Base-by-base conservation (phyloP, 1,284 basidiomycete species). In the Amylostereum chailletii region DNA sequence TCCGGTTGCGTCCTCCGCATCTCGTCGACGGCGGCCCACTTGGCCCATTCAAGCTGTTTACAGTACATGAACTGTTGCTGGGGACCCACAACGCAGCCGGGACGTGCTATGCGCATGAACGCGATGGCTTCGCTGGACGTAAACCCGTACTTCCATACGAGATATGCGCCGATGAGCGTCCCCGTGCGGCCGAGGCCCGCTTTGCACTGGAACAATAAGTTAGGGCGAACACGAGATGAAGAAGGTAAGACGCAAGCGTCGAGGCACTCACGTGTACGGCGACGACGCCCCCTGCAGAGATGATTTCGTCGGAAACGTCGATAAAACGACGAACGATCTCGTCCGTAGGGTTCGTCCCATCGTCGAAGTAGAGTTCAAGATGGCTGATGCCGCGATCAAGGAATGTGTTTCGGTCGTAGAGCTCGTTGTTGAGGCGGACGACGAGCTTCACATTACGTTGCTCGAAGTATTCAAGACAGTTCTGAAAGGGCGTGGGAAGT, bases 101-200 rank as follows among this genome's bases (percentile, higher is more conserved):
- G 96, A 40, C 95, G 83, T 55, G 97, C 86, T 56, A 99, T 89
- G 27, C 96, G 86, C 96, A 99, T 99, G 68, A 94, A 98, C 0
- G 89, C 96, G 53, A 99, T 99, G 6, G 87, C 94, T 69, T 99
- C 96, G 50, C 86, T 83, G 0, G 95, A 94, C n/a, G 93, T 93
- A 64, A 99, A 99, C n/a, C 90, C 90, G 62, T 98, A 94, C 70
- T 96, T 97, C 90, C 96, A 99, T 57, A 97, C 90, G 50, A 99
- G 77, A 72, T 98, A 99, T 2, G 96, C 96, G 45, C 94, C 94
- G 54, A 99, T 95, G 53, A 99, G 73, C 3, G 94, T 95, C 3
- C 96, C 95, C 2, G 93, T 96, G 46, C 93, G 78, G 27, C 93
- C 93, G 26, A 96, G 75, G 27, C 93, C 93, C 45, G 93, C 93